phyloP scores from a whole-genome alignment of 2,329 filamentous ascomycete species.

The Leptoxyphium fumago region DNA sequence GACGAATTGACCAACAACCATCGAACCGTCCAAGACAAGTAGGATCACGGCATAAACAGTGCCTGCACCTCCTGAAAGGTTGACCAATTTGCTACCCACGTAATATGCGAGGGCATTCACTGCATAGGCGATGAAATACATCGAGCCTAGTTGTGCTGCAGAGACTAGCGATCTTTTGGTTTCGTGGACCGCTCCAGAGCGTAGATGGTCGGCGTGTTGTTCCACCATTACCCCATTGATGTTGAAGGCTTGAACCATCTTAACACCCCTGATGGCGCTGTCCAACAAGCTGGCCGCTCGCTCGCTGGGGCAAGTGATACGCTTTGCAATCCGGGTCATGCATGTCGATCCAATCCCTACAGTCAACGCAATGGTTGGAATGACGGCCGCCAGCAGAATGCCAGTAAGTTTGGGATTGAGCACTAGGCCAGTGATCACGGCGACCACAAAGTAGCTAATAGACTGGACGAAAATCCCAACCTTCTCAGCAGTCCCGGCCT shows the following conservation, averaged over 20 bases:
- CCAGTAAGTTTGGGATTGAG: constrained; percentile 28
- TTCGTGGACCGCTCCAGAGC: constrained; percentile 21
- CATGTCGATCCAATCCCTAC: constrained; percentile 27
- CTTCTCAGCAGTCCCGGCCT: constrained; percentile 33
- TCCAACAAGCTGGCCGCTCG: constrained; percentile 31
- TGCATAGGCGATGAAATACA: constrained; percentile 32
- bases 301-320: constrained; percentile 24
- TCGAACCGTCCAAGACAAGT: constrained; percentile 47
- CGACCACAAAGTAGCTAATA: constrained; percentile 31
- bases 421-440: constrained; percentile 31
- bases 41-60: constrained; percentile 51
- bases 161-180: constrained; percentile 26
- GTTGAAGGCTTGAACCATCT: constrained; percentile 35
- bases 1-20: constrained; percentile 48
- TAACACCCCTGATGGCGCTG: constrained; percentile 31
- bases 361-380: constrained; percentile 33
- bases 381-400: constrained; percentile 30
- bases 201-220: constrained; percentile 22
- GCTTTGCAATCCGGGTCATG: constrained; percentile 26
- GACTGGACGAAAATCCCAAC: constrained; percentile 32
- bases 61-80: constrained; percentile 23
- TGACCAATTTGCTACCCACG: constrained; percentile 23
- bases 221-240: constrained; percentile 26
- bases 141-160: constrained; percentile 27
- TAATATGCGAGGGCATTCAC: constrained; percentile 33